Evolutionary conservation across 805 yeast genomes (phyloP).

Genomic region (Candida oleophila): DNA sequence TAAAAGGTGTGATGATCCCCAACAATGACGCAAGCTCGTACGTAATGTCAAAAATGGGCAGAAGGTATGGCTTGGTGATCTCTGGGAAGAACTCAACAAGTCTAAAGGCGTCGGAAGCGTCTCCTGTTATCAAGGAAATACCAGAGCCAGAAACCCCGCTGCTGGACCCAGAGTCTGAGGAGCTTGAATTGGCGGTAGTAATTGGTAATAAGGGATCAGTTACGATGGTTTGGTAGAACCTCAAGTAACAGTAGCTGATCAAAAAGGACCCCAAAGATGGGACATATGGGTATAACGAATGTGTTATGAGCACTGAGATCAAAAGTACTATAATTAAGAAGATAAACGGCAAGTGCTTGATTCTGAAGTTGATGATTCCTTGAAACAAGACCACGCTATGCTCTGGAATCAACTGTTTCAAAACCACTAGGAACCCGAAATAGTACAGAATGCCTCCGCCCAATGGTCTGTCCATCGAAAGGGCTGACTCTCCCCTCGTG

Average conservation of each 20-base stretch:
- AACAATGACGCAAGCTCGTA: constrained; percentile 39
- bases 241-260: constrained; percentile 70
- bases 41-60: constrained; percentile 44
- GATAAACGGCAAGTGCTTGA: constrained; percentile 62
- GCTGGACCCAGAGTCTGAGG: constrained; percentile 21
- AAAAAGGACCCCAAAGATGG: constrained; percentile 62
- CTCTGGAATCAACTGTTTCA: constrained; percentile 59
- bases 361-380: constrained; percentile 47
- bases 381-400: constrained; percentile 50
- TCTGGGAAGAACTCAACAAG: constrained; percentile 83
- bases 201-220: constrained; percentile 55
- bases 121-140: constrained; percentile 56
- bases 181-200: constrained; percentile 22
- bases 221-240: constrained; percentile 68
- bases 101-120: constrained; percentile 87
- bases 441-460: constrained; percentile 53
- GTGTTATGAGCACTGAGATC: constrained; percentile 33
- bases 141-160: constrained; percentile 7
- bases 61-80: constrained; percentile 48
- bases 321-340: constrained; percentile 28
- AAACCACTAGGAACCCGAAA: constrained; percentile 55
- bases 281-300: constrained; percentile 48
- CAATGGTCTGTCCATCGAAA: constrained; percentile 42
- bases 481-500: constrained; percentile 30
- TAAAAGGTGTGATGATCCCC: constrained; percentile 59